A percentile compares a stretch with the other conserved stretches of the same genome.
Conservation (phyloP, 768 basidiomycete genomes). For the Boletus sensibilis region DNA sequence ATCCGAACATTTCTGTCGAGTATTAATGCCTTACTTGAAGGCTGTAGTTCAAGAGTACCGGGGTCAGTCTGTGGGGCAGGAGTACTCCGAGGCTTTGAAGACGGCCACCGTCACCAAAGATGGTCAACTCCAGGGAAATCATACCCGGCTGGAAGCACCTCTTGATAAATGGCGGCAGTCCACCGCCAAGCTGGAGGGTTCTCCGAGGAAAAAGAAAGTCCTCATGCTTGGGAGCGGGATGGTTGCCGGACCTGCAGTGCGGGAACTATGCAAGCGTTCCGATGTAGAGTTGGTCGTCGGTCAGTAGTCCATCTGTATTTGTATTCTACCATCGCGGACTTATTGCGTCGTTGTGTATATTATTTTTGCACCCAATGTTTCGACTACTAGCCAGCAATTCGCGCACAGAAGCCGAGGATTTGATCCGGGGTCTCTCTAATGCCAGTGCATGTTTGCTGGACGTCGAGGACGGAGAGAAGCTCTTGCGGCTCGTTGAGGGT, state of each 20-base stretch:
- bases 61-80: conserved; percentile 26
- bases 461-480: conserved; percentile 46
- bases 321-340: conserved; percentile 15
- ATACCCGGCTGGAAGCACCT: conserved; percentile 56
- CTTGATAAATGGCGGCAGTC: conserved; percentile 45
- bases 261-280: conserved; percentile 58
- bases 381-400: conserved; percentile 67
- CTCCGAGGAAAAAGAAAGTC: conserved; percentile 55
- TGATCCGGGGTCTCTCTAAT: conserved; percentile 45
- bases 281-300: conserved; percentile 78
- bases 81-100: conserved; percentile 46
- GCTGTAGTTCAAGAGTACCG: conserved; percentile 48
- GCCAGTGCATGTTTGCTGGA: conserved; percentile 60
- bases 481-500: conserved; percentile 52
- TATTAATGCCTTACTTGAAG: conserved; percentile 66
- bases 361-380: conserved; percentile 3
- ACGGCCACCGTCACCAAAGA: conserved; percentile 66
- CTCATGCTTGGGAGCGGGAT: conserved; percentile 92
- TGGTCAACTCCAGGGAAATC: conserved; percentile 53
- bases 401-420: conserved; percentile 49
- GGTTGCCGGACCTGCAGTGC: conserved; percentile 88
- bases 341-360: conserved; percentile 12
- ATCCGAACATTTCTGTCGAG: conserved; percentile 69
- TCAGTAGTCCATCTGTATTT: conserved; percentile 38
- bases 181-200: conserved; percentile 1